phyloP scores from a whole-genome alignment of 495 filamentous ascomycete species.

The Aspergillus leporis region DNA sequence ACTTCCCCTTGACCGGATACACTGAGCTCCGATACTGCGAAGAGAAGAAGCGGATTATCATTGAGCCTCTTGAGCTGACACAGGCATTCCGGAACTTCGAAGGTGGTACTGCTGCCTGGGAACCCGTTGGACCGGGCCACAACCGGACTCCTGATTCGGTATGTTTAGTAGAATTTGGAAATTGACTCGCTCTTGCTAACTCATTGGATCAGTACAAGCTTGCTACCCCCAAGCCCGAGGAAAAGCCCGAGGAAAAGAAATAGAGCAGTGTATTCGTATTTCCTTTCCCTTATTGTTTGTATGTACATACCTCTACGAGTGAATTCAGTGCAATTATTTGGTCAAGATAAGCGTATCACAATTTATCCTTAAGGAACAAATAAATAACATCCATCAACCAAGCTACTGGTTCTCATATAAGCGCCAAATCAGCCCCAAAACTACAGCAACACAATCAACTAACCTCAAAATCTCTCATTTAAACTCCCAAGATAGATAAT shows the following conservation, averaged over 20 bases:
- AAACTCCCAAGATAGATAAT: not conserved
- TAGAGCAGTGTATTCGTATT: constrained; percentile 55
- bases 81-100: constrained; percentile 99
- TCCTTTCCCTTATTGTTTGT: constrained; percentile 33
- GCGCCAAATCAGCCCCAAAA: too few relatives aligned
- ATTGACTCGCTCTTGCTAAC: constrained; percentile 8
- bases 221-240: constrained; percentile 91
- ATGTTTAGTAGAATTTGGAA: constrained; percentile 14
- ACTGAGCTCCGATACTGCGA: constrained; percentile 98
- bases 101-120: constrained; percentile 72
- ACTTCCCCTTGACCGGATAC: constrained; percentile 97
- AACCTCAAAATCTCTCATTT: too few relatives aligned
- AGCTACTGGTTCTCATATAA: too few relatives aligned
- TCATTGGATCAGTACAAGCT: constrained; percentile 68
- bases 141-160: constrained; percentile 79
- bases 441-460: too few relatives aligned
- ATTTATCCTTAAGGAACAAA: not conserved
- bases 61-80: constrained; percentile 94
- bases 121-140: constrained; percentile 82
- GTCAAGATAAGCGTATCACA: not conserved
- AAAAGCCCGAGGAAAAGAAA: constrained; percentile 92
- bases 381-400: too few relatives aligned
- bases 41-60: constrained; percentile 99
- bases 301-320: constrained; percentile 47
- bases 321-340: constrained; percentile 25